These are phyloP conservation scores for Striga asiatica DNA, from an alignment of 257 asterid genomes.

Conservation along the genomic window DNA sequence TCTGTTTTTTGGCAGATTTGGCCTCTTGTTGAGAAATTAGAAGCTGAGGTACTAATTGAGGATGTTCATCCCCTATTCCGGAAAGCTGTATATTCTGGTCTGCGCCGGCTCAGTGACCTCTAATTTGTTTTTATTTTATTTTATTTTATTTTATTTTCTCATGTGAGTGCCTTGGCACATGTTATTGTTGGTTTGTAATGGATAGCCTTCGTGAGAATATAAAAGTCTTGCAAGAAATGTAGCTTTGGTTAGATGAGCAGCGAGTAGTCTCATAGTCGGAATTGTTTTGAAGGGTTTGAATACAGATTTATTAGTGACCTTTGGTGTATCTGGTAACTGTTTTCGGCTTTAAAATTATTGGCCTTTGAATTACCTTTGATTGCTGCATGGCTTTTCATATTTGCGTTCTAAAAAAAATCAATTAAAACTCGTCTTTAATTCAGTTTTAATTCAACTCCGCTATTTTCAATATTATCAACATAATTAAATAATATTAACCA, in stretches of 20 bases:
- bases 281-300: neutral
- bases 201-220: neutral
- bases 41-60: constrained; percentile 62
- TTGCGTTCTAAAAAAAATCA: neutral
- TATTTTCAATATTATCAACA: too few relatives aligned
- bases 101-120: constrained; percentile 42
- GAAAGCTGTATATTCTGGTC: constrained; percentile 64
- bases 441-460: too few relatives aligned
- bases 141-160: neutral
- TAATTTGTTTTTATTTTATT: constrained; percentile 8
- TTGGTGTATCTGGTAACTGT: neutral
- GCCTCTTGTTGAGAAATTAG: constrained; percentile 68
- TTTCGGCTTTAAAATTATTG: neutral
- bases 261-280: neutral
- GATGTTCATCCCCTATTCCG: constrained; percentile 69
- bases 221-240: constrained; percentile 1
- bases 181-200: neutral
- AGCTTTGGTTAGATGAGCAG: constrained; percentile 2
- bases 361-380: neutral
- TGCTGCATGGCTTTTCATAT: neutral
- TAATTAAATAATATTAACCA: too few relatives aligned
- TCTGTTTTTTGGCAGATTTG: constrained; percentile 58
- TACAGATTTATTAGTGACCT: neutral
- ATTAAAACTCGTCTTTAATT: too few relatives aligned
- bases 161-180: neutral